These are phyloP conservation scores for Pseudoturritis turrita DNA, from an alignment of 345 rosid species.

Conservation along the genomic window DNA sequence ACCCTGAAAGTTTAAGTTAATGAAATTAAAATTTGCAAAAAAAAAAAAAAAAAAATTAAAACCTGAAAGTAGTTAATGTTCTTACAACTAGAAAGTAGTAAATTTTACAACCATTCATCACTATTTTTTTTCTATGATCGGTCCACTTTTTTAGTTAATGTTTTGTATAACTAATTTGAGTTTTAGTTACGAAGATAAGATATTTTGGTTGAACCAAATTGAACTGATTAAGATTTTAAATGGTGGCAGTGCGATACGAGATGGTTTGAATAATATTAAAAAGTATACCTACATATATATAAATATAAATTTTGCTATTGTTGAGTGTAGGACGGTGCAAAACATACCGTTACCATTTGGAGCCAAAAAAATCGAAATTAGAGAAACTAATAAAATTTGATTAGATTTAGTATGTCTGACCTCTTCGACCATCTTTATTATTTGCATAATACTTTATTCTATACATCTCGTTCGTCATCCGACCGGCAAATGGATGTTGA, in stretches of 20 bases:
- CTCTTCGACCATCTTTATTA: conserved; percentile 7
- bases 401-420: not conserved
- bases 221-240: not conserved
- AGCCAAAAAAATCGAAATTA: not conserved
- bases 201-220: not conserved
- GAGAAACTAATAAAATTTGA: not conserved
- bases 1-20: no score
- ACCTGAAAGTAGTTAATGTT: no score
- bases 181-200: not conserved
- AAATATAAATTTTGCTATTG: no score
- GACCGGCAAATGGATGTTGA: conserved; percentile 28
- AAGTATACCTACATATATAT: no score
- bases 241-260: no score
- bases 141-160: not conserved
- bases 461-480: conserved; percentile 3
- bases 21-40: no score
- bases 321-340: no score
- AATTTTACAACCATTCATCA: no score
- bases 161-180: not conserved
- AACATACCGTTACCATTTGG: no score
- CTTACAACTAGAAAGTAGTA: no score
- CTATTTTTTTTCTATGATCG: not conserved
- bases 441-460: not conserved
- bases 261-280: no score
- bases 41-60: no score